phyloP scores from a whole-genome alignment of 192 early-diverging fungal species.

The Jimgerdemannia lactiflua region DNA sequence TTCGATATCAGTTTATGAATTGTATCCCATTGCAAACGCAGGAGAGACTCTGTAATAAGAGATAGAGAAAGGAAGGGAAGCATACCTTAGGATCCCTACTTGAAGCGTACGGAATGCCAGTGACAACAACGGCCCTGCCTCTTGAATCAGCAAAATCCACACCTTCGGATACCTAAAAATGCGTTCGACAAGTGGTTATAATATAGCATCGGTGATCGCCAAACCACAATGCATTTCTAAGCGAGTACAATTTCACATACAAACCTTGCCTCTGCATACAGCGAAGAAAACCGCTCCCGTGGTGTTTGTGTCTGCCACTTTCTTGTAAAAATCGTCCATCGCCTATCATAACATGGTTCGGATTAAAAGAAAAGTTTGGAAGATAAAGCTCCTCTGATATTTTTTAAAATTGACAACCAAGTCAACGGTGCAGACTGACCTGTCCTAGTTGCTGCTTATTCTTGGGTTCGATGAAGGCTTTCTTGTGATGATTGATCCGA shows the following conservation, averaged over 20 bases:
- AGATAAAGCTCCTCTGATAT: slow-evolving; percentile 16
- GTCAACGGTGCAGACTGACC: too few species aligned
- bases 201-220: too few species aligned
- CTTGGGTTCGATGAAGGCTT: slow-evolving; percentile 46
- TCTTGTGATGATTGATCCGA: slow-evolving; percentile 30
- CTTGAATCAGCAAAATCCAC: slow-evolving; percentile 63
- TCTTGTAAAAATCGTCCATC: slow-evolving; percentile 40
- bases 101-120: slow-evolving; percentile 54
- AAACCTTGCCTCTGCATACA: slow-evolving; percentile 64
- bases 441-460: slow-evolving; percentile 30
- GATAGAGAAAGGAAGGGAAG: background rate
- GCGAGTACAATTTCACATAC: background rate
- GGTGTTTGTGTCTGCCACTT: slow-evolving; percentile 25
- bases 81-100: slow-evolving; percentile 9
- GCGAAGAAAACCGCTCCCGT: slow-evolving; percentile 59
- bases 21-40: too few species aligned
- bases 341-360: slow-evolving; percentile 24
- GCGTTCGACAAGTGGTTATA: background rate
- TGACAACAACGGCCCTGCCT: slow-evolving; percentile 55
- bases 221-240: background rate
- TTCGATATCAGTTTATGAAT: too few species aligned
- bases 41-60: background rate
- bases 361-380: background rate
- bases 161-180: slow-evolving; percentile 42
- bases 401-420: slow-evolving; percentile 19